phyloP scores from a whole-genome alignment of 177 flowering plant genomes.

The Vitis hybrid region DNA sequence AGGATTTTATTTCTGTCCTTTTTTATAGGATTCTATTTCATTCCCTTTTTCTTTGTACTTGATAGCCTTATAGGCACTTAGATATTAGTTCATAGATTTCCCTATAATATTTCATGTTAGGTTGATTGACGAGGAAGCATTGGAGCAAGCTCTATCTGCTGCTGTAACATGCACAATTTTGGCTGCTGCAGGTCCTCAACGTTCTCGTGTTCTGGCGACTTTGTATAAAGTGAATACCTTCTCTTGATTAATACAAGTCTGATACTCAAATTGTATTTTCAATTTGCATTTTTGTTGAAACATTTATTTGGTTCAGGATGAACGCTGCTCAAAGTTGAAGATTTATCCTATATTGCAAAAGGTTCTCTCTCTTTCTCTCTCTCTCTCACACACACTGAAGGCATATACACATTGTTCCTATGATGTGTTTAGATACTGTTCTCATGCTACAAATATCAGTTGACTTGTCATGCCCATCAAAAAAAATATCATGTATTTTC shows the following conservation, averaged over 20 bases:
- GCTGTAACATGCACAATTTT: slow-evolving; percentile 98
- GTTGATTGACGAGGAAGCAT: slow-evolving; percentile 85
- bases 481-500: no score
- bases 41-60: neutral
- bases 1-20: no score
- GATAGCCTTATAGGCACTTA: neutral
- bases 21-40: no score
- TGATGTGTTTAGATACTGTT: no score
- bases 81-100: neutral
- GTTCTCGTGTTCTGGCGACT: slow-evolving; percentile 98
- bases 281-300: slow-evolving; percentile 10
- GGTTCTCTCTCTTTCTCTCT: slow-evolving; percentile 40
- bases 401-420: no score
- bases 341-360: slow-evolving; percentile 94
- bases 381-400: neutral
- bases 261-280: neutral
- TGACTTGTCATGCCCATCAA: no score
- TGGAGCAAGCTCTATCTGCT: slow-evolving; percentile 94
- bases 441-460: no score
- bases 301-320: slow-evolving; percentile 61
- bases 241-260: neutral
- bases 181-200: slow-evolving; percentile 99
- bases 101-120: slow-evolving; percentile 27
- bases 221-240: slow-evolving; percentile 70
- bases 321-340: slow-evolving; percentile 92